A percentile compares a stretch with the other conserved stretches of the same genome.
These are phyloP conservation scores for Ophiocordyceps camponoti-saundersi DNA, from an alignment of 2,329 filamentous ascomycete species.

Conservation along the genomic window DNA sequence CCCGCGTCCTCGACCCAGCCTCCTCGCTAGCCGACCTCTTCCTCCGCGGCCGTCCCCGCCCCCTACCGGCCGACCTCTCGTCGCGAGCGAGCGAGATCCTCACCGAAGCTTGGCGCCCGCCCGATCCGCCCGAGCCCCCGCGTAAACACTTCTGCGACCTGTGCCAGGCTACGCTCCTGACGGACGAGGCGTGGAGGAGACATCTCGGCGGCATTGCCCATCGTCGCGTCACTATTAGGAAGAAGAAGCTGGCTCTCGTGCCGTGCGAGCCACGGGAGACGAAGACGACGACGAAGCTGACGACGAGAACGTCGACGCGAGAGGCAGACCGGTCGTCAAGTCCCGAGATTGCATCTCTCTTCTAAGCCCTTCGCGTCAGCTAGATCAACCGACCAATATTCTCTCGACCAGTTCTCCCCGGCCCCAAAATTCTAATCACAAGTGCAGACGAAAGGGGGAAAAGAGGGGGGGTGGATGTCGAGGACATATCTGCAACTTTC, in stretches of 20 bases:
- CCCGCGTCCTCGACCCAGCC: conserved; percentile 49
- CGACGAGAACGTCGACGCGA: conserved; percentile 1
- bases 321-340: conserved; percentile 6
- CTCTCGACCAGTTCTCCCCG: too few species aligned
- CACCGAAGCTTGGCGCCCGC: conserved; percentile 24
- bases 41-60: conserved; percentile 37
- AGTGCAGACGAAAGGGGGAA: too few species aligned
- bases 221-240: conserved; percentile 15
- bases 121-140: conserved; percentile 31
- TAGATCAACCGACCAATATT: too few species aligned
- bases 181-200: conserved; percentile 29
- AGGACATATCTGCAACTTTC: too few species aligned
- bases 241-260: conserved; percentile 20
- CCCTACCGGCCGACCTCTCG: conserved; percentile 30
- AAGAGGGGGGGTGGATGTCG: too few species aligned
- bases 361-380: too few species aligned
- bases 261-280: conserved; percentile 10
- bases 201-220: conserved; percentile 21
- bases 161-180: conserved; percentile 48
- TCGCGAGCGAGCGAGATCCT: conserved; percentile 35
- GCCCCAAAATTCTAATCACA: too few species aligned
- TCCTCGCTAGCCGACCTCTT: conserved; percentile 44
- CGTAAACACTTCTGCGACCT: conserved; percentile 50
- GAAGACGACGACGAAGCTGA: too few species aligned
- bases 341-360: conserved; percentile 12